A percentile compares a stretch with the other conserved stretches of the same genome.
Conservation (phyloP, 441 rosid genomes). For the Bocquillonia castaneifolia region DNA sequence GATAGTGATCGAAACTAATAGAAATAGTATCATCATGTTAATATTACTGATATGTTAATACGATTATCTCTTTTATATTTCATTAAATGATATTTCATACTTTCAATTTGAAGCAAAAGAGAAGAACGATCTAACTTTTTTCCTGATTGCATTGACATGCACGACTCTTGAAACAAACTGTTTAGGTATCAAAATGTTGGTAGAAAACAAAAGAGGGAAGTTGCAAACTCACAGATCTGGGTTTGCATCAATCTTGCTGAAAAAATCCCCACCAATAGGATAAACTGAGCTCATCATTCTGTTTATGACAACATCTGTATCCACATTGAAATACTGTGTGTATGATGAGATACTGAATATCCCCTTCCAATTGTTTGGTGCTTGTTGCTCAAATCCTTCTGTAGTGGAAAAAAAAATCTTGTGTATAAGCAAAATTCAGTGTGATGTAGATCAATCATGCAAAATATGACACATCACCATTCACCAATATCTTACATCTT, state of each 20-base stretch:
- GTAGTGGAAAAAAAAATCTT: constrained; percentile 21
- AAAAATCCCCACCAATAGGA: constrained; percentile 72
- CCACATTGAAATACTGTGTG: constrained; percentile 77
- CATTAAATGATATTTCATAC: not conserved
- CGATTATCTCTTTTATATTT: not conserved
- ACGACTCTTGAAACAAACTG: not conserved
- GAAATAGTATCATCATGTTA: not conserved
- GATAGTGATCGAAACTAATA: not conserved
- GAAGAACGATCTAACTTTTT: not conserved
- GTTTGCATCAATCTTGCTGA: constrained; percentile 82
- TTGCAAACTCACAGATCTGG: constrained; percentile 84
- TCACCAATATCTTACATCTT: constrained; percentile 6
- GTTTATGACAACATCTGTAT: constrained; percentile 74
- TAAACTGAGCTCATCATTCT: constrained; percentile 73
- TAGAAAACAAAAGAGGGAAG: not conserved
- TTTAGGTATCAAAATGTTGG: not conserved
- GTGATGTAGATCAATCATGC: constrained; percentile 3
- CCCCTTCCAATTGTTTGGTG: constrained; percentile 75
- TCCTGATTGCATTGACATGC: not conserved
- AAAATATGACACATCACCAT: not conserved
- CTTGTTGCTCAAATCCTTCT: constrained; percentile 79
- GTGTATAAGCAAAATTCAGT: constrained; percentile 1
- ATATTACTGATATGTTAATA: not conserved
- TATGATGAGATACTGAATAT: constrained; percentile 71
- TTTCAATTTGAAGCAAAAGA: not conserved